Percentiles rank a stretch among this genome's conserved stretches.
These are phyloP conservation scores for Kuraishia piskuri DNA, from an alignment of 805 yeast species.

Conservation along the genomic window DNA sequence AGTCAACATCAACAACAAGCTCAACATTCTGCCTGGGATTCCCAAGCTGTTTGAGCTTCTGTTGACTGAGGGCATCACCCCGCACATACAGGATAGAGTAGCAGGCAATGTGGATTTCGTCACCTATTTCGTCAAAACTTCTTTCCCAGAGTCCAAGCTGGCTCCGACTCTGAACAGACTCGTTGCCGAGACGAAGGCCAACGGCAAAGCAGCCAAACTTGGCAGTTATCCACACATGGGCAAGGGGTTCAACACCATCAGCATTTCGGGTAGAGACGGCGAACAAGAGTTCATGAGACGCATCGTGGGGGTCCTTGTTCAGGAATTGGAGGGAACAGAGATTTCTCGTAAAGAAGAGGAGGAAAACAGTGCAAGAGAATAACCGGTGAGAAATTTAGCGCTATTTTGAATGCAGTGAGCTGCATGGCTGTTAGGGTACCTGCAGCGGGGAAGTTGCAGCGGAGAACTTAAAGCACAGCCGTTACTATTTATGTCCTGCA, in stretches of 20 bases:
- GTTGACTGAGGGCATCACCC: slow-evolving; percentile 33
- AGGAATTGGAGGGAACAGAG: slow-evolving; percentile 45
- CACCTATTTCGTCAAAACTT: slow-evolving; percentile 56
- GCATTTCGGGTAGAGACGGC: slow-evolving; percentile 54
- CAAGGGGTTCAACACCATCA: slow-evolving; percentile 57
- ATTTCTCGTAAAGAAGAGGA: slow-evolving; percentile 52
- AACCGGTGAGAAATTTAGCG: too few relatives aligned
- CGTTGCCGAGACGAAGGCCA: slow-evolving; percentile 31
- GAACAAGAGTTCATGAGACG: slow-evolving; percentile 27
- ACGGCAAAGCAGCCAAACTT: slow-evolving; percentile 43
- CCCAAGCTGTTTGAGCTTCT: slow-evolving; percentile 63
- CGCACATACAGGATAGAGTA: slow-evolving; percentile 26
- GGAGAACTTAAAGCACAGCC: background rate
- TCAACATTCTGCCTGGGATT: slow-evolving; percentile 76
- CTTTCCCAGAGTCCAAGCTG: slow-evolving; percentile 51
- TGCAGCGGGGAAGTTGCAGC: background rate
- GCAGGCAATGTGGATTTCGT: slow-evolving; percentile 25
- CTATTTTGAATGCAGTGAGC: too few relatives aligned
- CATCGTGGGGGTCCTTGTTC: slow-evolving; percentile 38
- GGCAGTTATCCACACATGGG: slow-evolving; percentile 83
- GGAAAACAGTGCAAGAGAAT: slow-evolving; percentile 6
- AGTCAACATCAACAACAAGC: slow-evolving; percentile 54
- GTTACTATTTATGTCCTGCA: background rate
- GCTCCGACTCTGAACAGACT: slow-evolving; percentile 53
- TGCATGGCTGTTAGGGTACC: too few relatives aligned